Evolutionary conservation across 1,284 basidiomycete species (phyloP), one percentile per base, ranked within the genome.

Genomic region (Kalmanozyma brasiliensis): DNA sequence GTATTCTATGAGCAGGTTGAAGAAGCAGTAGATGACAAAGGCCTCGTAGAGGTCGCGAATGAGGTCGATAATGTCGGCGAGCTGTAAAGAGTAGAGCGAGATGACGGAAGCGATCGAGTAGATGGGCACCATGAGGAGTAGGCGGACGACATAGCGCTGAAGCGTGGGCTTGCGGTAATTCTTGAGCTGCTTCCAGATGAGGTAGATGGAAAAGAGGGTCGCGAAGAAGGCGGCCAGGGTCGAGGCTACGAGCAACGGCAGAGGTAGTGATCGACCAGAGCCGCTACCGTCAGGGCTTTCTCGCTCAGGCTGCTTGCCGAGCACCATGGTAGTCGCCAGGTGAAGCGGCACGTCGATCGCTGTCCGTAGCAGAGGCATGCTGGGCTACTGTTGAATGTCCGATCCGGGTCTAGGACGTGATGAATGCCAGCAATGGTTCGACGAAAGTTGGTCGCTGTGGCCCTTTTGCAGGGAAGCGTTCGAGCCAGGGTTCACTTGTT

Each of bases 1-100:
- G 81, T 94, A 94, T 62, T 83, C 84, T 40, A 84, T 82, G 38
- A 84, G 73, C 2, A 83, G 78, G 32, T 69, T 73, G 72, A 84
- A 83, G 76, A 84, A 84, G 53, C 60, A 94, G 83, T 98, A 97
- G 75, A 97, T 97, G 38, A 97, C 94, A 80, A 96, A 97, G 1
- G 93, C 94, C 60, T 99, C 95, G 83, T 99, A 98, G 11, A 98
- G 88, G 82, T 99, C 96, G 36, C 95, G 87, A 57, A 98, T 86
- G 20, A 89, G 91, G 82, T 98, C 95, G 73, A 99, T 96, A 73
- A 96, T 90, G 84, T 98, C 97, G 0, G 95, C 95, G 1, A 92
- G 92, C 78, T 95, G 90, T 49, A 98, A 85, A 0, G 94, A 97
- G 84, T 94, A 94, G 44, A 99, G 86, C 1, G 95, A 93, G 67